Conservation (phyloP, 805 yeast species). For the Metschnikowia gruessii region DNA sequence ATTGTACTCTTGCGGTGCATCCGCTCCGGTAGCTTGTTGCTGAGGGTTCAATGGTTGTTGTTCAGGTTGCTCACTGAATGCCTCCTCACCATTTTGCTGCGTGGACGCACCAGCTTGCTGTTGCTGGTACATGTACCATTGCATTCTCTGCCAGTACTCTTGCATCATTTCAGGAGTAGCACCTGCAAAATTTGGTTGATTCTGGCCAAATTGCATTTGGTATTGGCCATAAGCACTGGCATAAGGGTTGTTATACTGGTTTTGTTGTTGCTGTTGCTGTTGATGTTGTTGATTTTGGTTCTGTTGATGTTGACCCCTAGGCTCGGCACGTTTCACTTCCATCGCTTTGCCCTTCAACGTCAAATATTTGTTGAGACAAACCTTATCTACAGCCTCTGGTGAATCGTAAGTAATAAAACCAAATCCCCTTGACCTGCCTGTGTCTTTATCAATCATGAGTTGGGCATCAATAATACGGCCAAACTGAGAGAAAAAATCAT, state of each 20-base stretch:
- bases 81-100: slow-evolving; percentile 22
- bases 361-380: slow-evolving; percentile 75
- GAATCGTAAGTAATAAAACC: slow-evolving; percentile 96
- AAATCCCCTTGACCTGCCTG: slow-evolving; percentile 95
- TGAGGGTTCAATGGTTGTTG: slow-evolving; percentile 45
- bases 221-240: slow-evolving; percentile 24
- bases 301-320: slow-evolving; percentile 64
- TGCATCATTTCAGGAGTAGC: slow-evolving; percentile 55
- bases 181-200: slow-evolving; percentile 17
- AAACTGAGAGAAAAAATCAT: slow-evolving; percentile 78
- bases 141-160: slow-evolving; percentile 62
- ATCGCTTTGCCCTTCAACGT: slow-evolving; percentile 81
- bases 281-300: slow-evolving; percentile 25
- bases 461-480: slow-evolving; percentile 95
- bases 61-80: slow-evolving; percentile 31
- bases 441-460: slow-evolving; percentile 94
- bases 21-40: slow-evolving; percentile 25
- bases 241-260: slow-evolving; percentile 31
- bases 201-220: slow-evolving; percentile 15
- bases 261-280: slow-evolving; percentile 26
- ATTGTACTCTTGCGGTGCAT: slow-evolving; percentile 4
- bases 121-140: slow-evolving; percentile 63
- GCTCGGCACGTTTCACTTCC: slow-evolving; percentile 83
- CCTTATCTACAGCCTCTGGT: slow-evolving; percentile 89
- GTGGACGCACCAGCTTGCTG: slow-evolving; percentile 31